Conservation (phyloP, 148 eudicot genomes). For the Nyssa sinensis region DNA sequence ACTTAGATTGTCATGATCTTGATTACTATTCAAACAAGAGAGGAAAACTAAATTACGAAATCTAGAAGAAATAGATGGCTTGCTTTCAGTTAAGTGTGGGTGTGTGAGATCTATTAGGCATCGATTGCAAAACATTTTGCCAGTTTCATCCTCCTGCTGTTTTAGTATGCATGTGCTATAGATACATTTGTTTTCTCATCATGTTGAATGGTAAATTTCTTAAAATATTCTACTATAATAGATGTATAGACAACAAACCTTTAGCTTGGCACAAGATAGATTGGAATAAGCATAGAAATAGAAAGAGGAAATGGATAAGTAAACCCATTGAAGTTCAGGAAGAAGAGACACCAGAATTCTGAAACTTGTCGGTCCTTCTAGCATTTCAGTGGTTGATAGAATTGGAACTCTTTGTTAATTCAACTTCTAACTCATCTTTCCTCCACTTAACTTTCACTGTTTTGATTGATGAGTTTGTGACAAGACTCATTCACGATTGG, state of each 20-base stretch:
- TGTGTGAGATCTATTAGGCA: not conserved
- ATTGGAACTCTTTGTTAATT: slow-evolving; percentile 1
- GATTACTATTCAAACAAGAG: no score
- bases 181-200: not conserved
- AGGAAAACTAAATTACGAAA: not conserved
- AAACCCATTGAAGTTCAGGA: slow-evolving; percentile 51
- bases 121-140: not conserved
- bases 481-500: slow-evolving; percentile 35
- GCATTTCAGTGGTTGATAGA: slow-evolving; percentile 16
- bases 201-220: not conserved
- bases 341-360: slow-evolving; percentile 7
- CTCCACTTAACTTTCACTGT: slow-evolving; percentile 33
- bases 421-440: slow-evolving; percentile 12
- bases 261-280: slow-evolving; percentile 53
- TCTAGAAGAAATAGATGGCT: not conserved
- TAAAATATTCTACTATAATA: not conserved
- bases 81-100: slow-evolving; percentile 9
- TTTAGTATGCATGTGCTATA: not conserved
- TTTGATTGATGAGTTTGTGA: slow-evolving; percentile 24
- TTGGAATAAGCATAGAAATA: slow-evolving; percentile 43
- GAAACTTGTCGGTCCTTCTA: slow-evolving; percentile 17
- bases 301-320: slow-evolving; percentile 20
- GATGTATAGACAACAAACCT: slow-evolving; percentile 45
- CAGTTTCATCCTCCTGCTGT: no score
- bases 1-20: no score